Conservation (phyloP, 148 eudicot species). For the Limonium bicolor region DNA sequence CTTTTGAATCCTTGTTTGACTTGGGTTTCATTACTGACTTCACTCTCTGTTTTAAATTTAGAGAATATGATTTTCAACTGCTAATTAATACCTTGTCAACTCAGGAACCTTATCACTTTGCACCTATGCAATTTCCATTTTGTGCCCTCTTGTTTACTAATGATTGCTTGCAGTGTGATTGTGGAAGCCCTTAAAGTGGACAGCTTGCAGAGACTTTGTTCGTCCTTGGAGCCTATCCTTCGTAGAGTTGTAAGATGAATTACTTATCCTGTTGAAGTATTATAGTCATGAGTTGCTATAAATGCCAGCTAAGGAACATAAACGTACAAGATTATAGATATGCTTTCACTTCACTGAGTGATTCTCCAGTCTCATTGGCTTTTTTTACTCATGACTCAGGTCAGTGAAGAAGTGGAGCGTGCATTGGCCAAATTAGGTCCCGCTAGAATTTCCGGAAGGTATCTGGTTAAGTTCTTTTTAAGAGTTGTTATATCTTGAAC, state of each 20-base stretch:
- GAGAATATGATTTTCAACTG: neutral
- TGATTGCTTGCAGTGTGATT: slow-evolving; percentile 27
- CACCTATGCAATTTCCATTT: neutral
- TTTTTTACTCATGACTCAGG: slow-evolving; percentile 19
- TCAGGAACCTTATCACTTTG: neutral
- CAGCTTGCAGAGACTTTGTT: slow-evolving; percentile 38
- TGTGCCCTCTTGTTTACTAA: neutral
- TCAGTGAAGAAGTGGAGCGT: slow-evolving; percentile 81
- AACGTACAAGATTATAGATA: too few species aligned
- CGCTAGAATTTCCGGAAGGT: slow-evolving; percentile 50
- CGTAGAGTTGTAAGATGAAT: slow-evolving; percentile 32
- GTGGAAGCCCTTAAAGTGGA: slow-evolving; percentile 47
- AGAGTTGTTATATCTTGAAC: neutral
- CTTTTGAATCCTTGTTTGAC: too few species aligned
- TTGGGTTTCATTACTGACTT: too few species aligned
- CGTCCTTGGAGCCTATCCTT: slow-evolving; percentile 38
- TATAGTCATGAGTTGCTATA: too few species aligned
- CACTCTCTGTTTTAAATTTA: neutral
- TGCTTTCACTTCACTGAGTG: too few species aligned
- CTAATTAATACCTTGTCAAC: neutral
- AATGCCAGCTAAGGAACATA: too few species aligned
- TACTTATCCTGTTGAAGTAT: too few species aligned
- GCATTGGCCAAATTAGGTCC: slow-evolving; percentile 78
- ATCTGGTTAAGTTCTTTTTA: slow-evolving; percentile 4
- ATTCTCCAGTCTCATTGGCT: too few species aligned